These are phyloP conservation scores for Ascoidea tarda DNA, from an alignment of 805 yeast genomes.

Conservation along the genomic window DNA sequence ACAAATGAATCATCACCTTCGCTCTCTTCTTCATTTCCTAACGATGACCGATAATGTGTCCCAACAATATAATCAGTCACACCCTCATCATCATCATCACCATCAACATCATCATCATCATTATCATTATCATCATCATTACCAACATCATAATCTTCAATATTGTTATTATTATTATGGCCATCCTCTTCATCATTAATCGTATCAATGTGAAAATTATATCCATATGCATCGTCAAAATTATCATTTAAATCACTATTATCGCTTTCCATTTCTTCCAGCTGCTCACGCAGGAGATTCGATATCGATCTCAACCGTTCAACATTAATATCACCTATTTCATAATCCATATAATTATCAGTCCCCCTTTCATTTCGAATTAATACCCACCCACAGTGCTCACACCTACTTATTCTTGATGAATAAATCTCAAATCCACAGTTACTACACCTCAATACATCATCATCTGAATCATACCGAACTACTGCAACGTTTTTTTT, in stretches of 20 bases:
- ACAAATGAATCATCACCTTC: not conserved
- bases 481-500: constrained; percentile 10
- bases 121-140: not conserved
- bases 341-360: constrained; percentile 39
- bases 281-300: not conserved
- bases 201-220: not conserved
- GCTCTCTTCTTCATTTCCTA: too few species aligned
- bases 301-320: not conserved
- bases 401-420: too few species aligned
- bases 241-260: not conserved
- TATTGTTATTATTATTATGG: not conserved
- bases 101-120: not conserved
- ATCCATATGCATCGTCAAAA: not conserved
- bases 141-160: not conserved
- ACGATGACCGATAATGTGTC: too few species aligned
- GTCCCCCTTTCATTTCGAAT: constrained; percentile 23
- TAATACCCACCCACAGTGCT: too few species aligned
- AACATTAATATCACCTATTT: not conserved
- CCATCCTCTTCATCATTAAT: not conserved
- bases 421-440: constrained; percentile 44
- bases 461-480: constrained; percentile 30
- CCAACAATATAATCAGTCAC: not conserved
- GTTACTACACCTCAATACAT: constrained; percentile 41
- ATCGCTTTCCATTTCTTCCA: not conserved
- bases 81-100: not conserved